Percentiles rank a stretch among this genome's conserved stretches.
These are phyloP conservation scores for Candida frijolesensis DNA, from an alignment of 1,139 yeast genomes.

Conservation along the genomic window DNA sequence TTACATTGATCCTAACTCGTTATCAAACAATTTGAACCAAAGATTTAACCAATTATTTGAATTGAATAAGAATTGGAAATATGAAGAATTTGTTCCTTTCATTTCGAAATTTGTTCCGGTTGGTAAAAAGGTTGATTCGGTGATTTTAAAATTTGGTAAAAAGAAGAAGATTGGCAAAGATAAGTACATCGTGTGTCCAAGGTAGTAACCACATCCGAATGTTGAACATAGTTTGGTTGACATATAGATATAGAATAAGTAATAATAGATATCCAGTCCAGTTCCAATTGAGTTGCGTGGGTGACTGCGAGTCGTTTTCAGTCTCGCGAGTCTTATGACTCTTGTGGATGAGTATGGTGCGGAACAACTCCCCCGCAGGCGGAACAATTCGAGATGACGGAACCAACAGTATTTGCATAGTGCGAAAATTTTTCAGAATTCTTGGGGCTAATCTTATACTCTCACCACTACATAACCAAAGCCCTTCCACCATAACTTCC, in stretches of 20 bases:
- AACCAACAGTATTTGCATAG: not conserved
- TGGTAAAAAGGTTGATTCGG: conserved; percentile 64
- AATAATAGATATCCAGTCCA: no score
- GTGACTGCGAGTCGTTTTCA: not conserved
- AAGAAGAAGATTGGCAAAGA: conserved; percentile 60
- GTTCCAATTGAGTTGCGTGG: not conserved
- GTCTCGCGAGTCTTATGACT: no score
- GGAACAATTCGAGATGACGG: not conserved
- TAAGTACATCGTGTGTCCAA: conserved; percentile 23
- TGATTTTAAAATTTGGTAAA: conserved; percentile 75
- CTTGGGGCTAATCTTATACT: not conserved
- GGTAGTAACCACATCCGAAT: conserved; percentile 5
- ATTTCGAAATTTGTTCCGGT: conserved; percentile 56
- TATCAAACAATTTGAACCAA: conserved; percentile 53
- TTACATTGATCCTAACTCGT: conserved; percentile 44
- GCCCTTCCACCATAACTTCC: not conserved
- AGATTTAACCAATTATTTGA: conserved; percentile 66
- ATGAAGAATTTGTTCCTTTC: conserved; percentile 73
- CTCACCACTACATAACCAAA: not conserved
- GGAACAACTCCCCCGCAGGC: not conserved
- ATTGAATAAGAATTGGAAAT: conserved; percentile 66
- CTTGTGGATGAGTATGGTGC: no score
- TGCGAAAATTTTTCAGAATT: not conserved
- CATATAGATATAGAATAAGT: no score
- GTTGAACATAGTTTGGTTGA: no score